Evolutionary conservation across 257 asterid species (phyloP).

Genomic region (Primulina huaijiensis): DNA sequence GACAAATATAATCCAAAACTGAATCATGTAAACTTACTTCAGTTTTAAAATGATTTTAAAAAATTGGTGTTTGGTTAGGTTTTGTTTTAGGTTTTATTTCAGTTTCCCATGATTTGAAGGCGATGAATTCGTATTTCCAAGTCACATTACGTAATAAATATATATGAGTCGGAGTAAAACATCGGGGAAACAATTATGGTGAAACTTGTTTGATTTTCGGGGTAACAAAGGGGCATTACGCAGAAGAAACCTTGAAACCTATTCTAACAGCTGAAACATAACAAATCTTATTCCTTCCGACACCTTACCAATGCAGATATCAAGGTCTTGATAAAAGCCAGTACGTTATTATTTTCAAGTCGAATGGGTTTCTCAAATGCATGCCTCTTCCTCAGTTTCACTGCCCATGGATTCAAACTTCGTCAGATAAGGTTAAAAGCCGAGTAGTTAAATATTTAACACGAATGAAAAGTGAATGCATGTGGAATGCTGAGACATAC

Average conservation of each 20-base stretch:
- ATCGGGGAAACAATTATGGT: background rate
- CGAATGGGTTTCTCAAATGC: slow-evolving; percentile 35
- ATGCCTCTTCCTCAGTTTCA: slow-evolving; percentile 49
- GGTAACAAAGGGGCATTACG: background rate
- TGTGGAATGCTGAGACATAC: slow-evolving; percentile 4
- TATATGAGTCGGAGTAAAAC: too few relatives aligned
- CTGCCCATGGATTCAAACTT: slow-evolving; percentile 37
- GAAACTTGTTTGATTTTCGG: background rate
- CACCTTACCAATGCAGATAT: slow-evolving; percentile 59
- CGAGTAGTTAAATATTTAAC: background rate
- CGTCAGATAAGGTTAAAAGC: slow-evolving; percentile 17
- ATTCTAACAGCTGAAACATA: slow-evolving; percentile 1
- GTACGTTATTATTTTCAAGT: slow-evolving; percentile 44
- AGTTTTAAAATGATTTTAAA: too few relatives aligned
- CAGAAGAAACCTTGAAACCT: slow-evolving; percentile 19
- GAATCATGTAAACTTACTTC: too few relatives aligned
- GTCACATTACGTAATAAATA: too few relatives aligned
- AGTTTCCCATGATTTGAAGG: too few relatives aligned
- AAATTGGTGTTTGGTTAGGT: too few relatives aligned
- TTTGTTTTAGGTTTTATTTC: too few relatives aligned
- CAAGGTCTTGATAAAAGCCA: slow-evolving; percentile 54
- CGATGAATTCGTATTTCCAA: too few relatives aligned
- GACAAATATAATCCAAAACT: too few relatives aligned
- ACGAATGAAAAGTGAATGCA: background rate
- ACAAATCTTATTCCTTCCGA: slow-evolving; percentile 47